phyloP scores from a whole-genome alignment of 179 eudicot species.

The Heliamphora ciliata region DNA sequence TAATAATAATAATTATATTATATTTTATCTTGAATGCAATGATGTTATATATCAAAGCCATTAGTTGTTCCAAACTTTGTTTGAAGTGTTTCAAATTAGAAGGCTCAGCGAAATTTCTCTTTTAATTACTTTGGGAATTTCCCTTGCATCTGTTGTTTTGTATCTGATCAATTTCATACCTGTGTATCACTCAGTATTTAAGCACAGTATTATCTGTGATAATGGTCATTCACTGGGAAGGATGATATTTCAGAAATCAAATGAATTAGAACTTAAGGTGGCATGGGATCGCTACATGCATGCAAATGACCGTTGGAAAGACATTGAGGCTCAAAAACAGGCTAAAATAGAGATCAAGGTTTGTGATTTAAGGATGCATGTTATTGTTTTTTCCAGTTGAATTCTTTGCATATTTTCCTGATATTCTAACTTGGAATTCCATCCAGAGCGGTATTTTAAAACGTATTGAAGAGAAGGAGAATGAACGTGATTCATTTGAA shows the following conservation, averaged over 20 bases:
- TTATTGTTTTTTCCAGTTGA: not conserved
- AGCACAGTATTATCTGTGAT: conserved; percentile 11
- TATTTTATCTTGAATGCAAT: not conserved
- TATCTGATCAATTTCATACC: not conserved
- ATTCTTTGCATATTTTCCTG: not conserved
- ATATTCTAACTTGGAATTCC: conserved; percentile 10
- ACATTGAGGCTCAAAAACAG: conserved; percentile 49
- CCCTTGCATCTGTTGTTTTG: conserved; percentile 2
- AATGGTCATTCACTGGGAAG: conserved; percentile 14
- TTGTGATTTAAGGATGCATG: conserved; percentile 7
- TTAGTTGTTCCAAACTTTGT: not conserved
- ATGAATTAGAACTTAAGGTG: conserved; percentile 36
- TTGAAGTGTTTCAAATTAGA: not conserved
- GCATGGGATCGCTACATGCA: conserved; percentile 40
- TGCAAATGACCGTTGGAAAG: conserved; percentile 55
- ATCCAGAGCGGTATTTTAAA: conserved; percentile 41
- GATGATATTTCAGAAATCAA: conserved; percentile 41
- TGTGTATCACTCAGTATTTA: not conserved
- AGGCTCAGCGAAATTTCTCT: not conserved
- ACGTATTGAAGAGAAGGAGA: conserved; percentile 49
- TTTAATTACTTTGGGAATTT: not conserved
- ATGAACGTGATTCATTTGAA: conserved; percentile 54
- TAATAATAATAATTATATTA: not conserved
- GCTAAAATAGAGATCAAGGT: conserved; percentile 68
- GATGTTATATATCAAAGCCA: not conserved